Percentiles rank a stretch among this genome's conserved stretches.
Evolutionary conservation across 1,139 yeast genomes (phyloP).

Genomic region (Yamadazyma triangularis): DNA sequence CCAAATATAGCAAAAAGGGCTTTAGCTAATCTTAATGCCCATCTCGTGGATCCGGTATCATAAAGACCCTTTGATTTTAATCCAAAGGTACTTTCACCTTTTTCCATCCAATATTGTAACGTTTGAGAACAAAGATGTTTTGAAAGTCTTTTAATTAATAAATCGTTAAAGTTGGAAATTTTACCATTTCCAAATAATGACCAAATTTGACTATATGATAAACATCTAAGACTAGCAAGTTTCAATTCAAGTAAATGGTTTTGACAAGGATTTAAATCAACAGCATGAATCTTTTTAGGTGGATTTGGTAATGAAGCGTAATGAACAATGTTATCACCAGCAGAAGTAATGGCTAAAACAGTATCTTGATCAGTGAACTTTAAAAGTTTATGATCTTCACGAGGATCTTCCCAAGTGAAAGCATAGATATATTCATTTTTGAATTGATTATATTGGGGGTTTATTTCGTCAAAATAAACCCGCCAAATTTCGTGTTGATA

Average conservation of each 20-base stretch:
- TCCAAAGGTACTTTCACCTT: constrained; percentile 55
- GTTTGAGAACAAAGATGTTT: constrained; percentile 76
- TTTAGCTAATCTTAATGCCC: constrained; percentile 73
- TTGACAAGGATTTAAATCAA: constrained; percentile 80
- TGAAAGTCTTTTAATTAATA: constrained; percentile 51
- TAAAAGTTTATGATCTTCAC: constrained; percentile 68
- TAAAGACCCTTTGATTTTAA: constrained; percentile 53
- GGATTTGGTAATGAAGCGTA: constrained; percentile 69
- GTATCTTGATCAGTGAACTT: constrained; percentile 61
- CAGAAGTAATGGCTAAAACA: constrained; percentile 78
- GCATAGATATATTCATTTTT: constrained; percentile 78
- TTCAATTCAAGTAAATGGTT: constrained; percentile 76
- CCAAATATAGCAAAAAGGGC: constrained; percentile 58
- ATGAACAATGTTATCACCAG: constrained; percentile 75
- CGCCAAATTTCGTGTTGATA: constrained; percentile 76
- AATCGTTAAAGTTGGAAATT: constrained; percentile 43
- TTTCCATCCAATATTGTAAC: constrained; percentile 73
- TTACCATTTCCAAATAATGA: constrained; percentile 71
- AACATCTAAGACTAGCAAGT: constrained; percentile 61
- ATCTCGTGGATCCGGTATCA: constrained; percentile 80
- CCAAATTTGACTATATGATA: constrained; percentile 65
- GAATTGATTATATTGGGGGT: constrained; percentile 66
- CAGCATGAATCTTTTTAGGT: constrained; percentile 77
- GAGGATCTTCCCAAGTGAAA: constrained; percentile 88
- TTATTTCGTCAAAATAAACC: constrained; percentile 71